Conservation (phyloP, 164 flowering plant genomes). For the Warburgia ugandensis region DNA sequence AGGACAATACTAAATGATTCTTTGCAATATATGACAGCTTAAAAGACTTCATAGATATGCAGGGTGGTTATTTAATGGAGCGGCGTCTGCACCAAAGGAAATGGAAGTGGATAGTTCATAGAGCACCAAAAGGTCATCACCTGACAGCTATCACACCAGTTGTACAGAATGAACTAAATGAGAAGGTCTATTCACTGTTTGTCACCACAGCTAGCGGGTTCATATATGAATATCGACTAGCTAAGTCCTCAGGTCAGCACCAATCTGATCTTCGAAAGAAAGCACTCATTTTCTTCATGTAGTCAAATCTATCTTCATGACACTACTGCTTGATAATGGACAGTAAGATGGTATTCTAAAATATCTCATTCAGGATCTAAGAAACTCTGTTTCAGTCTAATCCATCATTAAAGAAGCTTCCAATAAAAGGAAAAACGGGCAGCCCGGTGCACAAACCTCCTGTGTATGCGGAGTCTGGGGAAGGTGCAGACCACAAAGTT, state of each 20-base stretch:
- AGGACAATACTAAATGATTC: too few species aligned
- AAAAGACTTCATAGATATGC: constrained; percentile 11
- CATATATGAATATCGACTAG: constrained; percentile 46
- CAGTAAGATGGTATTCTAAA: too few species aligned
- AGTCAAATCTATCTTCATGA: too few species aligned
- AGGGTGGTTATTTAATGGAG: constrained; percentile 68
- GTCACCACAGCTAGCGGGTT: constrained; percentile 60
- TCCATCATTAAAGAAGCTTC: too few species aligned
- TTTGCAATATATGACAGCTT: too few species aligned
- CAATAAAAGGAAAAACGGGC: too few species aligned
- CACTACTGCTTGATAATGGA: too few species aligned
- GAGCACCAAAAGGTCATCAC: constrained; percentile 46
- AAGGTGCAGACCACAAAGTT: too few species aligned
- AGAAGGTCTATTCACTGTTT: constrained; percentile 38
- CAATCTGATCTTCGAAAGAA: constrained; percentile 1
- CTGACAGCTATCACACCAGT: constrained; percentile 54
- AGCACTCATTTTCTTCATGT: not conserved
- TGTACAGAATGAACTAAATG: constrained; percentile 33
- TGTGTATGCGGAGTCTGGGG: too few species aligned
- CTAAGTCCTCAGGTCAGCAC: constrained; percentile 44
- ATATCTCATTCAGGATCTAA: too few species aligned
- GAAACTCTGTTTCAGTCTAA: too few species aligned
- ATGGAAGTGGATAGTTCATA: constrained; percentile 84
- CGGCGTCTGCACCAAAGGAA: constrained; percentile 65
- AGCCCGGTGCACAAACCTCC: too few species aligned